Base-by-base conservation (phyloP, 495 filamentous ascomycete genomes). In the Amniculicola lignicola region DNA sequence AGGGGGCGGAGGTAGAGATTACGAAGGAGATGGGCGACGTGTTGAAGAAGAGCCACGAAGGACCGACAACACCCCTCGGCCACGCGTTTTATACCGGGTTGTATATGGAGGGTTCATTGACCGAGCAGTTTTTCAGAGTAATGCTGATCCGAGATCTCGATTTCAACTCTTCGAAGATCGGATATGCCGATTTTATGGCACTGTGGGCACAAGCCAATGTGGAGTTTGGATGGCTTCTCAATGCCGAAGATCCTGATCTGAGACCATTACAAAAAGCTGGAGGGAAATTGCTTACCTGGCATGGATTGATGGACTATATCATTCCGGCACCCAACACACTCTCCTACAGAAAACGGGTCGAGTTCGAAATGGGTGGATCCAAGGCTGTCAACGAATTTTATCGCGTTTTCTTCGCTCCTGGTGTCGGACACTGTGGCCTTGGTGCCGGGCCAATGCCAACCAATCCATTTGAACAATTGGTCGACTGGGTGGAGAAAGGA, bases 281-380 rank as follows among this genome's bases (percentile, higher is more conserved):
- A 0, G 71, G 72, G 11, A 77, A 77, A 51, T 52, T 80, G 36
- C 64, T 80, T 24, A 70, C 64, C 2, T 77, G 66, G 61, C 75
- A 80, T 45, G 77, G 76, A 0, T 71, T 52, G 33, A 60, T 6
- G 14, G 59, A 62, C 33, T 6, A 10, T 7, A 22, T 70, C 18
- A 64, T 75, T 41, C 62, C 66, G 16, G 41, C 63, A 11, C 24
- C 65, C 18, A 66, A 64, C 15, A 67, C 69, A 9, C 54, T 64
- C 7, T 10, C 61, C 11, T 71, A 67, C 47, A 63, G 60, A 16
- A 28, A 69, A 9, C 53, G 59, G 5, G 61, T 74, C 12, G 59
- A 68, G 28, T 27, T 51, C 23, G 48, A 54, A 3, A 55, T 71
- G 61, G 61, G 63, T 15, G 57, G 59, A 12, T 36, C 49, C n/a